Percentiles rank a stretch among this genome's conserved stretches.
phyloP scores from a whole-genome alignment of 371 early-diverging fungal genomes.

The Apophysomyces variabilis region DNA sequence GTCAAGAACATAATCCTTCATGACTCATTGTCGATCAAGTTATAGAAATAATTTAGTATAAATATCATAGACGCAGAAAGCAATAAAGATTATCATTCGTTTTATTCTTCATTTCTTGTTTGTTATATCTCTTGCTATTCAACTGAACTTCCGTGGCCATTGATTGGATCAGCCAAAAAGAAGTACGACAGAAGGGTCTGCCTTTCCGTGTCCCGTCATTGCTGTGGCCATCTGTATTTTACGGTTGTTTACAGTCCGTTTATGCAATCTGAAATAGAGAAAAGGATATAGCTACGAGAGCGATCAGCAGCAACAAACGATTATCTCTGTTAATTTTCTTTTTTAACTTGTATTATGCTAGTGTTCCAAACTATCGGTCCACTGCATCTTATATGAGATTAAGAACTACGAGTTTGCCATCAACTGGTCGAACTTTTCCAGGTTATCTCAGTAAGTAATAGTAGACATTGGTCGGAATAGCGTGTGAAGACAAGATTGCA shows the following conservation, averaged over 20 bases:
- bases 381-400: background rate
- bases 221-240: background rate
- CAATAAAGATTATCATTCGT: background rate
- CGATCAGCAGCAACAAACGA: too few relatives aligned
- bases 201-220: too few relatives aligned
- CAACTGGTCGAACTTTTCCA: too few relatives aligned
- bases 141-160: background rate
- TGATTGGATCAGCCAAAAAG: background rate
- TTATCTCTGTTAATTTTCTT: too few relatives aligned
- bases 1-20: too few relatives aligned
- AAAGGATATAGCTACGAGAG: background rate
- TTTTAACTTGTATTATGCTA: background rate
- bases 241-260: background rate
- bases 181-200: background rate
- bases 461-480: too few relatives aligned
- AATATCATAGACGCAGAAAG: background rate
- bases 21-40: too few relatives aligned
- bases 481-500: too few relatives aligned
- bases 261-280: background rate
- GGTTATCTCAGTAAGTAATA: too few relatives aligned
- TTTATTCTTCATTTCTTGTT: background rate
- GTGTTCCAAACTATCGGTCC: background rate
- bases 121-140: background rate
- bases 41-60: too few relatives aligned
- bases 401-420: too few relatives aligned